Evolutionary conservation across 1,284 basidiomycete genomes (phyloP).

Genomic region (Gymnopus androsaceus): DNA sequence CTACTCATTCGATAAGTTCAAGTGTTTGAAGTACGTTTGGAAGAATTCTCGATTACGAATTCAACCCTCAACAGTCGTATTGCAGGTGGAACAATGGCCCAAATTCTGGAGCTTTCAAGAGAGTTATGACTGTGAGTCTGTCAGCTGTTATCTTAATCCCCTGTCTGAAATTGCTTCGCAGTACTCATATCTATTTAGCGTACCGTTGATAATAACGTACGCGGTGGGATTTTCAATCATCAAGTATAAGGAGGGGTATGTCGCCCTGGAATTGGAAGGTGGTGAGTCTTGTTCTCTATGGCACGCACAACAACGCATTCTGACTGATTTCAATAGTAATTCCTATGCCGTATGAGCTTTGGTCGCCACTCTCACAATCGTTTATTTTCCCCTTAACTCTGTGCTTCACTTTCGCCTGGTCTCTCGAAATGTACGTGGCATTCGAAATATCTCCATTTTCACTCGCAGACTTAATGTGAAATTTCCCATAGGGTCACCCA

Average conservation of each 20-base stretch:
- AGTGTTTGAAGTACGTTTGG: slow-evolving; percentile 58
- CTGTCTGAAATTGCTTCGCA: slow-evolving; percentile 27
- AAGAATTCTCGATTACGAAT: background rate
- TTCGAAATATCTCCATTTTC: background rate
- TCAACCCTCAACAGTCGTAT: background rate
- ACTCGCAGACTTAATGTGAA: background rate
- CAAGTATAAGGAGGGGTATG: slow-evolving; percentile 70
- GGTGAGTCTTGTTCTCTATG: slow-evolving; percentile 44
- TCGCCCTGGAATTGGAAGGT: slow-evolving; percentile 43
- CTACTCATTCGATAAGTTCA: slow-evolving; percentile 78
- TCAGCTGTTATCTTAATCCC: background rate
- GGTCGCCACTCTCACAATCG: slow-evolving; percentile 46
- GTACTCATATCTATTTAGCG: slow-evolving; percentile 70
- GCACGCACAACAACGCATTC: slow-evolving; percentile 1
- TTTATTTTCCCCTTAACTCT: slow-evolving; percentile 66
- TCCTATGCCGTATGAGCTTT: slow-evolving; percentile 61
- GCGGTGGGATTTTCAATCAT: slow-evolving; percentile 63
- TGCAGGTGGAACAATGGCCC: slow-evolving; percentile 67
- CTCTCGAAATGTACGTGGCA: slow-evolving; percentile 65
- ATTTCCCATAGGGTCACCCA: slow-evolving; percentile 63
- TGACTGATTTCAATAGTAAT: slow-evolving; percentile 46
- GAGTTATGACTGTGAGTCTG: slow-evolving; percentile 73
- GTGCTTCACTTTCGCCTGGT: slow-evolving; percentile 65
- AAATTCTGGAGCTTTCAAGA: slow-evolving; percentile 71
- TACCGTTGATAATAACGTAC: slow-evolving; percentile 64